Percentiles rank a stretch among this genome's conserved stretches.
phyloP scores from a whole-genome alignment of 2,329 filamentous ascomycete species.

The Pseudocercospora fijiensis region DNA sequence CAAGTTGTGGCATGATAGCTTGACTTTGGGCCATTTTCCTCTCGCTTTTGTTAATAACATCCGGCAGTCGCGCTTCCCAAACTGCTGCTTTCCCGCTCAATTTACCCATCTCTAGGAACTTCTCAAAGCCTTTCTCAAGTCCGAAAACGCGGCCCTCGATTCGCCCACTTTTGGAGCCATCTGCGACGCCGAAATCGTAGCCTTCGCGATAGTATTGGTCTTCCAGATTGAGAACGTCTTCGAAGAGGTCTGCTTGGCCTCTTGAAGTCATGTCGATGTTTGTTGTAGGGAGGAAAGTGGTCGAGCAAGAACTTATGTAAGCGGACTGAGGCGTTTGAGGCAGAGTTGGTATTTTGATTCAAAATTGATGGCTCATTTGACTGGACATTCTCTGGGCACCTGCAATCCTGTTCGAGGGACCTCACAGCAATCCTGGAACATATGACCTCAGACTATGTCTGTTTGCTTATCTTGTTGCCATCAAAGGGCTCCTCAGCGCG shows the following conservation, averaged over 20 bases:
- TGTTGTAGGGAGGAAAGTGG: background rate
- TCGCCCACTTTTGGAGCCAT: slow-evolving; percentile 74
- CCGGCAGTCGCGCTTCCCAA: slow-evolving; percentile 71
- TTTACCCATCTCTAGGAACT: slow-evolving; percentile 77
- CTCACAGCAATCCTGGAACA: too few relatives aligned
- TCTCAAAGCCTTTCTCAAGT: slow-evolving; percentile 89
- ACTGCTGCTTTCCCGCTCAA: slow-evolving; percentile 75
- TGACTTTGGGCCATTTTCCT: background rate
- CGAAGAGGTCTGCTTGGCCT: slow-evolving; percentile 44
- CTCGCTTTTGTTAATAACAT: background rate
- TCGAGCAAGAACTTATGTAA: background rate
- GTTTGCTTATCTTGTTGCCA: too few relatives aligned
- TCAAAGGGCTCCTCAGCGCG: too few relatives aligned
- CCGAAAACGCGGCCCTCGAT: slow-evolving; percentile 89
- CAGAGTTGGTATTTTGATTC: background rate
- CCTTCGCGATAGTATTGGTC: slow-evolving; percentile 78
- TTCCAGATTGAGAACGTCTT: slow-evolving; percentile 60
- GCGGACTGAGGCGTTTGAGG: background rate
- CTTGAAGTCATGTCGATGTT: slow-evolving; percentile 11
- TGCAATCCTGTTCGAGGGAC: too few relatives aligned
- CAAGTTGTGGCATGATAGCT: slow-evolving; percentile 10
- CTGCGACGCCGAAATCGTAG: slow-evolving; percentile 69
- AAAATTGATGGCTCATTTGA: too few relatives aligned
- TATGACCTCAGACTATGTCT: too few relatives aligned
- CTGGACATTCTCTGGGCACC: too few relatives aligned